phyloP scores from a whole-genome alignment of 1,284 basidiomycete genomes.

The Cutaneotrichosporon mucoides region DNA sequence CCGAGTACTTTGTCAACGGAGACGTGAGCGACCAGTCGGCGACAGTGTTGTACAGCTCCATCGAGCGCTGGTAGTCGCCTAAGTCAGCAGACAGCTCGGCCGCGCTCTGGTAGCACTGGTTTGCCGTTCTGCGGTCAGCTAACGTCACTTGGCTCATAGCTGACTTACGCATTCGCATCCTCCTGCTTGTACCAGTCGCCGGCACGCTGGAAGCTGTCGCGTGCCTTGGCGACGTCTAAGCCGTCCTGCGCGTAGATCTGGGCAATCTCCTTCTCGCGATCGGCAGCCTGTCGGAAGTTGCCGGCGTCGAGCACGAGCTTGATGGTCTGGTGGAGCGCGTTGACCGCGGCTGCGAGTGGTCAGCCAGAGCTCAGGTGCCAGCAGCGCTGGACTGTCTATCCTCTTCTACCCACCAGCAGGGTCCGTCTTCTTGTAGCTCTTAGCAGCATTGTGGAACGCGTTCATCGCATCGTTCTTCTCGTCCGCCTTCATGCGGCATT shows the following conservation, averaged over 20 bases:
- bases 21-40: constrained; percentile 79
- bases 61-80: constrained; percentile 77
- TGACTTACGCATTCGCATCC: constrained; percentile 84
- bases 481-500: constrained; percentile 79
- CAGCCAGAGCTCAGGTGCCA: too few species aligned
- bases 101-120: constrained; percentile 91
- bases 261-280: constrained; percentile 94
- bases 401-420: constrained; percentile 64
- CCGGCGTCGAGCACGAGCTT: constrained; percentile 77
- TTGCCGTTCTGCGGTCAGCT: constrained; percentile 68
- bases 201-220: constrained; percentile 86
- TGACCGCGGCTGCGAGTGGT: constrained; percentile 68
- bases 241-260: constrained; percentile 78
- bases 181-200: constrained; percentile 97
- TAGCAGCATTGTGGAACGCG: constrained; percentile 94
- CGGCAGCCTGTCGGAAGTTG: constrained; percentile 94
- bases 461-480: constrained; percentile 90
- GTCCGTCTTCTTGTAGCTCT: constrained; percentile 82
- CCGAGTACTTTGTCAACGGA: constrained; percentile 92
- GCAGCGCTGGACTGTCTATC: constrained; percentile 63
- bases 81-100: constrained; percentile 91
- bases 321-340: constrained; percentile 82
- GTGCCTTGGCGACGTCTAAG: constrained; percentile 55
- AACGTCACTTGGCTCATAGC: neutral
- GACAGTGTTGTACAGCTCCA: constrained; percentile 84